phyloP scores from a whole-genome alignment of 1,284 basidiomycete species.

The Apiotrichum montevideense region DNA sequence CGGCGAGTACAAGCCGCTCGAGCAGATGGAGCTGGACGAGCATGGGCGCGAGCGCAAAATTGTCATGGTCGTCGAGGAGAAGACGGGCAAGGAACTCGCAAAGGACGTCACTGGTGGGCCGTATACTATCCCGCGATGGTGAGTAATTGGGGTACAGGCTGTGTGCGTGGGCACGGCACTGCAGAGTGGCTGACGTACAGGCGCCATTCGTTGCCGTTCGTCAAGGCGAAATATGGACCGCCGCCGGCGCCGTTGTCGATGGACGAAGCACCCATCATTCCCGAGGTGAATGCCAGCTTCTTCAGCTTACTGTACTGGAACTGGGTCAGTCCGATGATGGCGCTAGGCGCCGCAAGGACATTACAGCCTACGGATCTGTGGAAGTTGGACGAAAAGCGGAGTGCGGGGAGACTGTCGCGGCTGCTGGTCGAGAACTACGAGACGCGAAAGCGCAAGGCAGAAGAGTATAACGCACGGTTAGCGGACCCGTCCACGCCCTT shows the following conservation, averaged over 20 bases:
- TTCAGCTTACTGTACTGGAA: conserved; percentile 56
- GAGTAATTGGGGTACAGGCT: conserved; percentile 10
- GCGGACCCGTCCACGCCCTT: conserved; percentile 37
- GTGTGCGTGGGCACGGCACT: not conserved
- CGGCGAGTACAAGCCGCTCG: conserved; percentile 11
- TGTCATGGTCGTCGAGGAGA: conserved; percentile 38
- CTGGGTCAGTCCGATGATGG: conserved; percentile 71
- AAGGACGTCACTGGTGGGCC: conserved; percentile 36
- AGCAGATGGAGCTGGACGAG: conserved; percentile 19
- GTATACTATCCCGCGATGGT: conserved; percentile 42
- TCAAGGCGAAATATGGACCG: conserved; percentile 44
- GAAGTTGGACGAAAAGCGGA: conserved; percentile 57
- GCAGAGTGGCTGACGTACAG: conserved; percentile 19
- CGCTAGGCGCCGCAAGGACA: conserved; percentile 57
- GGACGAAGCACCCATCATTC: conserved; percentile 54
- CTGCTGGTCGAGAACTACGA: conserved; percentile 63
- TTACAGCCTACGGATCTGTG: conserved; percentile 79
- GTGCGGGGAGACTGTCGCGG: conserved; percentile 59
- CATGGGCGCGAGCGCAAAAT: conserved; percentile 33
- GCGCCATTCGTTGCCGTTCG: conserved; percentile 44
- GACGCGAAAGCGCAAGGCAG: conserved; percentile 55
- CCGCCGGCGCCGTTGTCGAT: conserved; percentile 53
- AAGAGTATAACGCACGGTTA: conserved; percentile 64
- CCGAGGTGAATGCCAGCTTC: conserved; percentile 53
- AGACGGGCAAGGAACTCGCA: conserved; percentile 32